A percentile compares a stretch with the other conserved stretches of the same genome.
Evolutionary conservation across 2,329 filamentous ascomycete genomes (phyloP).

Genomic region (Malbranchea cinnamomea): DNA sequence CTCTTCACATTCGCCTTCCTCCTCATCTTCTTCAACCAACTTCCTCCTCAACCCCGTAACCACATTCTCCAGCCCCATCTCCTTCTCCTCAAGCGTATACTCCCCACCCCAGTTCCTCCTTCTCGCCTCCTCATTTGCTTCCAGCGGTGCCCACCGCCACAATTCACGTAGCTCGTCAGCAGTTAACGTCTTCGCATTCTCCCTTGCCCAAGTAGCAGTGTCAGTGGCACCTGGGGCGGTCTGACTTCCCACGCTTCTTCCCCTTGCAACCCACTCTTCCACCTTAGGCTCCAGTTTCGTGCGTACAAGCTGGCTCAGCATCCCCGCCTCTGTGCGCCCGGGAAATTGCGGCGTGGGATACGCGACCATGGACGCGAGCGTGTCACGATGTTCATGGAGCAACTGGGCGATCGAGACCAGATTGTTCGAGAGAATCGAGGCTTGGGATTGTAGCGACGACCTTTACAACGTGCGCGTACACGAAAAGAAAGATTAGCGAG

Average conservation of each 20-base stretch:
- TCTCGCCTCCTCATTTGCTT: slow-evolving; percentile 31
- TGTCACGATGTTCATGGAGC: slow-evolving; percentile 48
- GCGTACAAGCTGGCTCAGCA: slow-evolving; percentile 56
- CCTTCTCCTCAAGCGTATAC: slow-evolving; percentile 58
- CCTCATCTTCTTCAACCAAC: slow-evolving; percentile 40
- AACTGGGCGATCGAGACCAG: slow-evolving; percentile 52
- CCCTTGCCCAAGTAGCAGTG: neutral
- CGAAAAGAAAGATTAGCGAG: neutral
- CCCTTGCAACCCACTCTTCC: slow-evolving; percentile 56
- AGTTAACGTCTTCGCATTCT: neutral
- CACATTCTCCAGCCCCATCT: slow-evolving; percentile 51
- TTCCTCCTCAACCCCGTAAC: slow-evolving; percentile 52
- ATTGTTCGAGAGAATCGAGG: slow-evolving; percentile 56
- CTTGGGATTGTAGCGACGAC: slow-evolving; percentile 56
- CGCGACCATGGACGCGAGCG: slow-evolving; percentile 55
- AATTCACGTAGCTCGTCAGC: slow-evolving; percentile 40
- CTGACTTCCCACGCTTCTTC: slow-evolving; percentile 31
- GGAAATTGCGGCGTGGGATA: slow-evolving; percentile 66
- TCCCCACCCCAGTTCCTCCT: slow-evolving; percentile 43
- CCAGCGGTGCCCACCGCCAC: slow-evolving; percentile 43
- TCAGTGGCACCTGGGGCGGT: slow-evolving; percentile 11
- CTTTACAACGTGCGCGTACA: no score
- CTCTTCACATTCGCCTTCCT: slow-evolving; percentile 33
- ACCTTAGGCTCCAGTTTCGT: slow-evolving; percentile 72
- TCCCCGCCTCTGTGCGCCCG: slow-evolving; percentile 44